phyloP scores from a whole-genome alignment of 176 grass and related monocot species.

The Dactylis glomerata region DNA sequence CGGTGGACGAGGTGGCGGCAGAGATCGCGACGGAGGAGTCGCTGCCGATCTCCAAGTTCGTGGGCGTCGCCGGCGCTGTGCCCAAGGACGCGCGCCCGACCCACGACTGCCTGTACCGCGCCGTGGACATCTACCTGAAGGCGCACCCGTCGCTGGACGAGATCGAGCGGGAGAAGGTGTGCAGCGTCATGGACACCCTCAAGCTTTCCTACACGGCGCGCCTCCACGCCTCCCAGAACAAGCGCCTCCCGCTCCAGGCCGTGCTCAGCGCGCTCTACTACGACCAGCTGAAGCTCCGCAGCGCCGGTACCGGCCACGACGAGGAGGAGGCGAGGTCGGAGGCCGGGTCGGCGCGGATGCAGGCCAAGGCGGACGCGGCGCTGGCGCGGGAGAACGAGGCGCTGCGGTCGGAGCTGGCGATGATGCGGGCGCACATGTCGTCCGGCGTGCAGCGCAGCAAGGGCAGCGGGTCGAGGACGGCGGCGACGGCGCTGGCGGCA shows the following conservation, averaged over 20 bases:
- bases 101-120: slow-evolving; percentile 59
- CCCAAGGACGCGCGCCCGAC: slow-evolving; percentile 57
- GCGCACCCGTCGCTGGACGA: slow-evolving; percentile 65
- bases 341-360: slow-evolving; percentile 3
- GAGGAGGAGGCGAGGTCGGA: not conserved
- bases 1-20: slow-evolving; percentile 62
- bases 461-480: not conserved
- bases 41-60: slow-evolving; percentile 63
- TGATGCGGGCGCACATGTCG: slow-evolving; percentile 59
- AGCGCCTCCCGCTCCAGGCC: slow-evolving; percentile 74
- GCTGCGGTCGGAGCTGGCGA: slow-evolving; percentile 48
- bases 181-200: slow-evolving; percentile 84
- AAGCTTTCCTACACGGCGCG: slow-evolving; percentile 69
- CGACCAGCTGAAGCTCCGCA: slow-evolving; percentile 68
- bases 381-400: slow-evolving; percentile 77
- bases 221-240: slow-evolving; percentile 78
- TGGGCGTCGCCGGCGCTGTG: slow-evolving; percentile 48
- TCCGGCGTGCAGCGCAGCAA: slow-evolving; percentile 30
- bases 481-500: slow-evolving; percentile 4
- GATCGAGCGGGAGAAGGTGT: slow-evolving; percentile 87
- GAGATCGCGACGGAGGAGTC: slow-evolving; percentile 72
- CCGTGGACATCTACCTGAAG: slow-evolving; percentile 81
- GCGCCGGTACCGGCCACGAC: not conserved
- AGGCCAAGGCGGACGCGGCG: slow-evolving; percentile 49
- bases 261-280: slow-evolving; percentile 77